Conservation (phyloP, 495 filamentous ascomycete genomes). For the Talaromyces borbonicus region DNA sequence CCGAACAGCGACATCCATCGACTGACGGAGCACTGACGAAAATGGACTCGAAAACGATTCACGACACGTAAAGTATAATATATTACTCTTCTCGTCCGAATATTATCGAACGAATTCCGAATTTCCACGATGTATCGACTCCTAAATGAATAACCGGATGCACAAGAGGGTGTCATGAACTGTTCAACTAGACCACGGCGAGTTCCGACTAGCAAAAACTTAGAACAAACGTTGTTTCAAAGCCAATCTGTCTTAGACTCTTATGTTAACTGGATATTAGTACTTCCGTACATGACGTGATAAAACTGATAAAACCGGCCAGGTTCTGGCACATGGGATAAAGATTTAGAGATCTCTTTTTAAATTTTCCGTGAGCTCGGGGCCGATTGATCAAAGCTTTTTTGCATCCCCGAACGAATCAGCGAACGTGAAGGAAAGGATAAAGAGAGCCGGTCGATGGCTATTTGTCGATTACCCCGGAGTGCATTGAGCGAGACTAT, state of each 20-base stretch:
- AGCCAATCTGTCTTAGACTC: too few relatives aligned
- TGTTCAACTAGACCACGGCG: not conserved
- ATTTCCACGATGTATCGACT: not conserved
- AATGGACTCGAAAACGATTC: not conserved
- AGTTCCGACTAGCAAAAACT: not conserved
- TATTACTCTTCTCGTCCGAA: conserved; percentile 3
- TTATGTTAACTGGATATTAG: too few relatives aligned
- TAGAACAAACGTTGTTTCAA: too few relatives aligned
- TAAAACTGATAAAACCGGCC: not conserved
- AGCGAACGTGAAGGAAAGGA: not conserved
- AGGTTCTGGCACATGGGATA: not conserved
- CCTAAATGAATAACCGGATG: not conserved
- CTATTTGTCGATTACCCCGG: conserved; percentile 1
- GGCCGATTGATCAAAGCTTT: not conserved
- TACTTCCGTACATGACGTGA: too few relatives aligned
- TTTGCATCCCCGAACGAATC: not conserved
- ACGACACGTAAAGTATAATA: not conserved
- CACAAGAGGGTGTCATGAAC: not conserved
- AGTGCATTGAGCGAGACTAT: not conserved
- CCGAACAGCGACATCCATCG: conserved; percentile 1
- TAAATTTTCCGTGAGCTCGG: not conserved
- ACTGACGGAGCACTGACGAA: not conserved
- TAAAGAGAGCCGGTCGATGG: not conserved
- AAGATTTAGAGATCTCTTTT: not conserved
- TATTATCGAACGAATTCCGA: not conserved